Percentiles rank a stretch among this genome's conserved stretches.
phyloP scores from a whole-genome alignment of 768 basidiomycete genomes.

The Lepiota venenata region DNA sequence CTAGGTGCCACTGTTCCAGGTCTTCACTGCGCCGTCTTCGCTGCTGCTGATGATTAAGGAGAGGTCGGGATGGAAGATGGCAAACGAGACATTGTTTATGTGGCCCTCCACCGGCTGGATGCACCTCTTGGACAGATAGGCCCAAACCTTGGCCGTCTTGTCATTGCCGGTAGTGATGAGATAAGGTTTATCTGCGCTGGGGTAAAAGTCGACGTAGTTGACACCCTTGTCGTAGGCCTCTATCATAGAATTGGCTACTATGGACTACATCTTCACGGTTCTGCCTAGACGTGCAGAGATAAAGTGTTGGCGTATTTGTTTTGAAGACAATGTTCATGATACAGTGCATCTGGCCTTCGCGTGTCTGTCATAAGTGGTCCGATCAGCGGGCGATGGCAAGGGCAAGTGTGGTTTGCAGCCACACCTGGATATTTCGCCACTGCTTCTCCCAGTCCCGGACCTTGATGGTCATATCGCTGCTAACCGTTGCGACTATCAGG shows the following conservation, averaged over 20 bases:
- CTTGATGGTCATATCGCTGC: conserved; percentile 99
- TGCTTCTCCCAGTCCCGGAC: conserved; percentile 99
- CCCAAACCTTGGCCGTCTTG: conserved; percentile 97
- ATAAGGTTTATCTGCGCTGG: conserved; percentile 92
- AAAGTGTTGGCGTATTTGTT: conserved; percentile 95
- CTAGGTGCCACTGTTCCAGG: conserved; percentile 98
- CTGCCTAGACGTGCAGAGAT: conserved; percentile 96
- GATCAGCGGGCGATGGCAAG: conserved; percentile 8
- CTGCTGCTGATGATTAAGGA: conserved; percentile 93
- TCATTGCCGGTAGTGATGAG: conserved; percentile 96
- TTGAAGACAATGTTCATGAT: conserved; percentile 99
- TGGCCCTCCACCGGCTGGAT: conserved; percentile 98
- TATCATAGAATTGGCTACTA: conserved; percentile 89
- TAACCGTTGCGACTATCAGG: conserved; percentile 89
- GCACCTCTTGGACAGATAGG: conserved; percentile 97
- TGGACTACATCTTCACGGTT: conserved; percentile 98
- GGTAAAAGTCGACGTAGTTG: conserved; percentile 99
- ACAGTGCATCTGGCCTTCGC: conserved; percentile 97
- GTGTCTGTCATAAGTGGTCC: conserved; percentile 48
- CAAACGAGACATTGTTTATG: conserved; percentile 97
- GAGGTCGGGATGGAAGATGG: conserved; percentile 95
- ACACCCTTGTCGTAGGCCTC: conserved; percentile 99
- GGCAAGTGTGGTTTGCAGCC: conserved; percentile 18
- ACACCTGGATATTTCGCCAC: conserved; percentile 94
- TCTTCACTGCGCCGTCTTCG: conserved; percentile 95